Conservation (phyloP, 129 eudicot genomes). For the Cynara cardunculus region DNA sequence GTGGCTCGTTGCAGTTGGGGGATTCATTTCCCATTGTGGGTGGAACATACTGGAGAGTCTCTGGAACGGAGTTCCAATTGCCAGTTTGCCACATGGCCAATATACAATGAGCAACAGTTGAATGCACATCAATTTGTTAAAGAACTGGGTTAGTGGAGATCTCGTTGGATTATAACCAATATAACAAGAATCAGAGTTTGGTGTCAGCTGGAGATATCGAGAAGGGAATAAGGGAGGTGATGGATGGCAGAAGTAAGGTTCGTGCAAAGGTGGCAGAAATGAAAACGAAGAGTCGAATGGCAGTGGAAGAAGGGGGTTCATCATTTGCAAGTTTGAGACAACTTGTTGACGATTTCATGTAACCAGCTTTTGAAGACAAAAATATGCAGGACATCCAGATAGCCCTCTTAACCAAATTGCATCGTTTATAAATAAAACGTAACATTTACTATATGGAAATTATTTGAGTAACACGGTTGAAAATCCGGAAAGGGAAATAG, state of each 20-base stretch:
- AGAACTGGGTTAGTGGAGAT: slow-evolving; percentile 38
- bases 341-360: background rate
- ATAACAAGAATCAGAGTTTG: background rate
- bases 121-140: slow-evolving; percentile 34
- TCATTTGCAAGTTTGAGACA: background rate
- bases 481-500: no score
- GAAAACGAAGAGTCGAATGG: slow-evolving; percentile 17
- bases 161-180: slow-evolving; percentile 21
- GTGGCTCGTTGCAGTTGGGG: slow-evolving; percentile 34
- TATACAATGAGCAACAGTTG: slow-evolving; percentile 33
- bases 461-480: no score
- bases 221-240: slow-evolving; percentile 27
- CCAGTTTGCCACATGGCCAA: slow-evolving; percentile 38
- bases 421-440: no score
- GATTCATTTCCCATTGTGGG: slow-evolving; percentile 42
- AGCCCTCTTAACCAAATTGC: no score
- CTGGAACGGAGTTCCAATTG: slow-evolving; percentile 37
- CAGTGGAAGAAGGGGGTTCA: slow-evolving; percentile 26
- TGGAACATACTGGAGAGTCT: slow-evolving; percentile 42
- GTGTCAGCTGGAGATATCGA: slow-evolving; percentile 22
- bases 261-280: slow-evolving; percentile 11
- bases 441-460: no score
- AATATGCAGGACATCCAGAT: no score
- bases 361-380: no score
- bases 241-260: slow-evolving; percentile 12